Evolutionary conservation across 2,329 filamentous ascomycete species (phyloP).

Genomic region (Ascochyta clinopodiicola): DNA sequence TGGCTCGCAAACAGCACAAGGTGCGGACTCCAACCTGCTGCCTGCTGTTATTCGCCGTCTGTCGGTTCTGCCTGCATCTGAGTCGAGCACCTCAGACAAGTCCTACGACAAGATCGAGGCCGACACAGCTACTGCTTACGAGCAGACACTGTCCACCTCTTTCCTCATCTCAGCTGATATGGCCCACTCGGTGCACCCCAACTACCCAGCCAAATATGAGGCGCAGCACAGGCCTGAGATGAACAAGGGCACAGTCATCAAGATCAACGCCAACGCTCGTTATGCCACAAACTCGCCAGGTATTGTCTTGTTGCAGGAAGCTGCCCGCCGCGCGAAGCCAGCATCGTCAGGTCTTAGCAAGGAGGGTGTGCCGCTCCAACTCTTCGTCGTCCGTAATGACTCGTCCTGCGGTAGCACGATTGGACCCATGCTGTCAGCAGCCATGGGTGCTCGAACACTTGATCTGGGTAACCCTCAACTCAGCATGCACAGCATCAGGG

Average conservation of each 20-base stretch:
- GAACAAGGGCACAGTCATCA: constrained; percentile 96
- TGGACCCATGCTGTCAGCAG: constrained; percentile 91
- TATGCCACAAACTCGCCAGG: constrained; percentile 97
- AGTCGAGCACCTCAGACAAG: constrained; percentile 62
- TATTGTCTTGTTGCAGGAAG: constrained; percentile 89
- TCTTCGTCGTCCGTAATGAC: constrained; percentile 97
- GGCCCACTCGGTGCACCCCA: constrained; percentile 95
- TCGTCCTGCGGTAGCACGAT: constrained; percentile 95
- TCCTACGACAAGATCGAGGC: constrained; percentile 68
- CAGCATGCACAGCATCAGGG: constrained; percentile 96
- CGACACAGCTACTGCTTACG: constrained; percentile 78
- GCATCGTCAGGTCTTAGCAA: constrained; percentile 55
- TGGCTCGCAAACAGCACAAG: constrained; percentile 89
- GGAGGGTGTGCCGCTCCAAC: constrained; percentile 81
- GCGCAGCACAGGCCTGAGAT: constrained; percentile 88
- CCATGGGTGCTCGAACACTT: constrained; percentile 83
- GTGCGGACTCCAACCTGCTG: constrained; percentile 89
- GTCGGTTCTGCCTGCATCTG: constrained; percentile 74
- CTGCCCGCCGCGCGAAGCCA: constrained; percentile 67
- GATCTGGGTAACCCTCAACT: constrained; percentile 94
- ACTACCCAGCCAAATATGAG: constrained; percentile 93
- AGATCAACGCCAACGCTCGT: constrained; percentile 96
- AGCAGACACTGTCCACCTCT: constrained; percentile 88
- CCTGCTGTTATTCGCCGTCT: constrained; percentile 86
- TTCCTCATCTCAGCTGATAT: constrained; percentile 97